These are phyloP conservation scores for Excoecaria agallocha DNA, from an alignment of 345 rosid genomes.

Conservation along the genomic window DNA sequence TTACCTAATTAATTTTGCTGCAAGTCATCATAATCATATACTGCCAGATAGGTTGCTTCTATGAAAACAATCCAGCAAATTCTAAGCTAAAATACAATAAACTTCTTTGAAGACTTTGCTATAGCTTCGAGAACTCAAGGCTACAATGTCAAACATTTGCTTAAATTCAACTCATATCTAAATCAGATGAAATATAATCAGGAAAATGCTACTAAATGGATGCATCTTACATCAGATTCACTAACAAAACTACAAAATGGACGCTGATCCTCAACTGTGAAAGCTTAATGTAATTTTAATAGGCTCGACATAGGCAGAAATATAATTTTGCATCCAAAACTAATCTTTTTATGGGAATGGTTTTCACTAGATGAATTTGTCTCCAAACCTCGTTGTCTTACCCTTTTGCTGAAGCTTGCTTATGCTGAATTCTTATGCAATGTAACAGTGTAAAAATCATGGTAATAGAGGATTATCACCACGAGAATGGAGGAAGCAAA, in stretches of 20 bases:
- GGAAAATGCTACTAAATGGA: neutral
- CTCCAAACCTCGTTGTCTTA: neutral
- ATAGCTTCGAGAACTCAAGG: no score
- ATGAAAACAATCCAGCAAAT: neutral
- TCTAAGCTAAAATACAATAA: neutral
- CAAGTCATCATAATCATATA: neutral
- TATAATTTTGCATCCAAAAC: neutral
- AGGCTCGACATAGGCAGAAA: neutral
- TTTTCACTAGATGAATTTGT: slow-evolving; percentile 14
- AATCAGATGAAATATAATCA: neutral
- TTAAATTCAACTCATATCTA: neutral
- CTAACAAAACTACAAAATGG: neutral
- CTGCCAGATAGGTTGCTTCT: neutral
- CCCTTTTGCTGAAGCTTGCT: slow-evolving; percentile 2
- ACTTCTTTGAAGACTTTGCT: neutral
- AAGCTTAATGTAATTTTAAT: neutral
- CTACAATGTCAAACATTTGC: neutral
- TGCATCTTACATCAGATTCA: neutral
- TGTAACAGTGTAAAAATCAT: slow-evolving; percentile 19
- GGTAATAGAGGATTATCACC: slow-evolving; percentile 21
- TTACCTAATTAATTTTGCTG: neutral
- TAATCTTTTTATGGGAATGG: neutral
- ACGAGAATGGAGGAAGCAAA: slow-evolving; percentile 20
- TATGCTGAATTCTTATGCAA: slow-evolving; percentile 11
- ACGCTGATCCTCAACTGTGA: no score